These are phyloP conservation scores for Yamadazyma dushanensis DNA, from an alignment of 1,139 yeast species.

Conservation along the genomic window DNA sequence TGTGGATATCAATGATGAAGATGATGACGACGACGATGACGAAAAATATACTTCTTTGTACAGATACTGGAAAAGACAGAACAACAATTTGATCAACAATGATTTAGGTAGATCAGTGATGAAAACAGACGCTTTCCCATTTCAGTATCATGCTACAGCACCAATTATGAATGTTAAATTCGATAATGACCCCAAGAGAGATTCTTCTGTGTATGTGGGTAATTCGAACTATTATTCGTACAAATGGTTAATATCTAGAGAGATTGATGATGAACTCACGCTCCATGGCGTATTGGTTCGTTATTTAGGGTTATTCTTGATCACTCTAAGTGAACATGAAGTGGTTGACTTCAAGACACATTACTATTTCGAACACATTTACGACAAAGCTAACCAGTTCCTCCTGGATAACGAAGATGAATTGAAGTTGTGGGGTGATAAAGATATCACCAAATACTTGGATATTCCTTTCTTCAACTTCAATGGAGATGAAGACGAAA, in stretches of 20 bases:
- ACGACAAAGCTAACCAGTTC: slow-evolving; percentile 20
- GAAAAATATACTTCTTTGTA: slow-evolving; percentile 31
- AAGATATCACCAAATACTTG: slow-evolving; percentile 23
- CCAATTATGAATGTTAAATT: slow-evolving; percentile 40
- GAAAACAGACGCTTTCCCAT: slow-evolving; percentile 31
- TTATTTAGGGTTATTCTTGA: slow-evolving; percentile 37
- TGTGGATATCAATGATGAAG: slow-evolving; percentile 12
- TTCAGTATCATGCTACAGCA: slow-evolving; percentile 33
- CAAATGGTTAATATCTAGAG: slow-evolving; percentile 32
- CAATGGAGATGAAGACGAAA: slow-evolving; percentile 20
- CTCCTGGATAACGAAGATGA: slow-evolving; percentile 12
- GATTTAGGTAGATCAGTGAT: slow-evolving; percentile 27
- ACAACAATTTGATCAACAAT: slow-evolving; percentile 32
- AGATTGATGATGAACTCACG: slow-evolving; percentile 29
- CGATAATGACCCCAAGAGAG: slow-evolving; percentile 30
- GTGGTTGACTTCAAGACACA: slow-evolving; percentile 33
- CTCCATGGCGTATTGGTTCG: slow-evolving; percentile 42
- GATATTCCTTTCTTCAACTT: slow-evolving; percentile 16
- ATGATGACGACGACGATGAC: slow-evolving; percentile 22
- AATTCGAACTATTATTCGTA: slow-evolving; percentile 39
- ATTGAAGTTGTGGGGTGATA: slow-evolving; percentile 23
- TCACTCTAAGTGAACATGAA: slow-evolving; percentile 44
- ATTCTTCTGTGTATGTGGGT: slow-evolving; percentile 30
- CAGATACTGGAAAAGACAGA: slow-evolving; percentile 40
- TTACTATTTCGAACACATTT: slow-evolving; percentile 24